Percentiles rank a stretch among this genome's conserved stretches.
Conservation (phyloP, 1,284 basidiomycete genomes). For the Leccinum huronense region DNA sequence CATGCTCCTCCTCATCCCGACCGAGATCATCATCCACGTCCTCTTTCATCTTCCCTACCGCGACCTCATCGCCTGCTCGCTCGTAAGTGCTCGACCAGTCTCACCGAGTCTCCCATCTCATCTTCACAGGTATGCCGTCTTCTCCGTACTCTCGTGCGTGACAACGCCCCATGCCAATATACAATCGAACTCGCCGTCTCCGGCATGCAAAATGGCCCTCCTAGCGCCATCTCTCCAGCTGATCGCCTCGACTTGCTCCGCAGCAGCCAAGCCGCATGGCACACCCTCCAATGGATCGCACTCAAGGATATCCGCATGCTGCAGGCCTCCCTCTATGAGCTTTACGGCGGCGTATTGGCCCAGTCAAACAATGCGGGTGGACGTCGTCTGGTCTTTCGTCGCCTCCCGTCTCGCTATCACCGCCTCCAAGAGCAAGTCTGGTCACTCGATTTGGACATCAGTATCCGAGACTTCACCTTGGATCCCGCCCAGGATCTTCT, state of each 20-base stretch:
- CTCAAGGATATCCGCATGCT: conserved; percentile 41
- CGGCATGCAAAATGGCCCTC: conserved; percentile 49
- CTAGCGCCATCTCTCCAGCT: conserved; percentile 27
- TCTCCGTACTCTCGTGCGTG: conserved; percentile 40
- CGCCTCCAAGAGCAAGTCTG: conserved; percentile 49
- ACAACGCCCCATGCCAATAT: conserved; percentile 46
- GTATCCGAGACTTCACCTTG: conserved; percentile 58
- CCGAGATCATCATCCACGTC: conserved; percentile 38
- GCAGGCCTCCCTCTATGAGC: conserved; percentile 49
- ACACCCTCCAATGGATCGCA: conserved; percentile 40
- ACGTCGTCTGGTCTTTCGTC: conserved; percentile 43
- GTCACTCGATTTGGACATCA: conserved; percentile 42
- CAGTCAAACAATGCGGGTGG: conserved; percentile 37
- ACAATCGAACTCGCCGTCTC: conserved; percentile 50
- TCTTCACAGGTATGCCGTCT: conserved; percentile 44
- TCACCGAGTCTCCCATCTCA: neutral
- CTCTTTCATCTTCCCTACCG: conserved; percentile 36
- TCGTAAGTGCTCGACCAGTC: conserved; percentile 17
- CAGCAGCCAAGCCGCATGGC: conserved; percentile 49
- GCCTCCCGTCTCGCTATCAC: conserved; percentile 49
- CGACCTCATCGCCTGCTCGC: conserved; percentile 40
- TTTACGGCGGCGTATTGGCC: conserved; percentile 59
- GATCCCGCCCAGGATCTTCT: conserved; percentile 63
- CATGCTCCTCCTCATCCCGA: conserved; percentile 27
- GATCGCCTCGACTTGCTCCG: conserved; percentile 45